phyloP scores from a whole-genome alignment of 371 early-diverging fungal genomes.

The Circinella minor region DNA sequence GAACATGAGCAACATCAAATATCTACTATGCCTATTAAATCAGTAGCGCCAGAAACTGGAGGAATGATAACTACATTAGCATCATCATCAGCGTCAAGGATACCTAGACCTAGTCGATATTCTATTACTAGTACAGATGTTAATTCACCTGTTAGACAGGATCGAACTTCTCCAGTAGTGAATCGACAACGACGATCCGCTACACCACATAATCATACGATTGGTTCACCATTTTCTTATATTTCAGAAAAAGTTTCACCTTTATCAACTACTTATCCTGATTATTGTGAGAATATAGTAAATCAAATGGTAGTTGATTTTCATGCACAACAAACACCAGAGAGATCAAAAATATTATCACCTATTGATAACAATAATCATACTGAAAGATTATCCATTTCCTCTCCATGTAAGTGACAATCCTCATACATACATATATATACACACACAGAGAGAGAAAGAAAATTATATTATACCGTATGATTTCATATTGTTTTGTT shows the following conservation, averaged over 20 bases:
- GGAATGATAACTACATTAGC: not conserved
- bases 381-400: not conserved
- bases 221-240: not conserved
- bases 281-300: conserved; percentile 15
- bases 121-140: no score
- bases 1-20: not conserved
- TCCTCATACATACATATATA: no score
- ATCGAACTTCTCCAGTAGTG: no score
- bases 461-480: no score
- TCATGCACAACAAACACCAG: conserved; percentile 13
- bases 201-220: not conserved
- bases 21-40: not conserved
- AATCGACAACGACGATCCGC: not conserved
- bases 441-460: no score
- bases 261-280: conserved; percentile 3
- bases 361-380: not conserved
- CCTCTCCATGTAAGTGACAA: not conserved
- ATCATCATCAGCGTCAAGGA: not conserved
- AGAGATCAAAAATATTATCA: not conserved
- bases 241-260: conserved; percentile 19
- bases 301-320: conserved; percentile 14
- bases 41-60: not conserved
- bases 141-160: no score
- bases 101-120: no score
- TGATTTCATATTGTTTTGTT: no score